A percentile compares a stretch with the other conserved stretches of the same genome.
Conservation (phyloP, 208 protist species). For the Trypanosoma cruzi region DNA sequence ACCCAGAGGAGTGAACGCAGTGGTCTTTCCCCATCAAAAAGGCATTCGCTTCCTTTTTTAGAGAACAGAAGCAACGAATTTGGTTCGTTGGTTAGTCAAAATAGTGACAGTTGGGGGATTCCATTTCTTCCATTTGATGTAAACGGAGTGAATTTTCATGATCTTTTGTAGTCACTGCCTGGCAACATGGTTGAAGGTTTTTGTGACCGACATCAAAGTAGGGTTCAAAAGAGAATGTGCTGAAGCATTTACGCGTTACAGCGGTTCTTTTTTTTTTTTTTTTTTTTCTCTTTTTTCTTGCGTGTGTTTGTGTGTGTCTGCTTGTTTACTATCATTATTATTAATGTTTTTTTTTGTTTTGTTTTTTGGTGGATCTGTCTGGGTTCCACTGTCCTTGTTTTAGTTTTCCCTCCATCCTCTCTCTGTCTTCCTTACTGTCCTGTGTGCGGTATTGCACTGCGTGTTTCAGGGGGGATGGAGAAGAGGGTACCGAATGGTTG, state of each 20-base stretch:
- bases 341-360: conserved; percentile 7
- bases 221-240: background rate
- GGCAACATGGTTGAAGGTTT: background rate
- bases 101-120: background rate
- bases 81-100: background rate
- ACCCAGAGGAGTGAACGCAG: background rate
- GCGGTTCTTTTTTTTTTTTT: background rate
- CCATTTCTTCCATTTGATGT: background rate
- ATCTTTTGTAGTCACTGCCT: background rate
- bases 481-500: no score
- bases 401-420: background rate
- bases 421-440: conserved; percentile 3
- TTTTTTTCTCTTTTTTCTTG: conserved; percentile 26
- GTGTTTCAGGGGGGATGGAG: no score
- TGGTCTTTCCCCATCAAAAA: background rate
- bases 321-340: background rate
- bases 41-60: conserved; percentile 8
- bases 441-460: background rate
- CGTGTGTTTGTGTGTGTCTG: no score
- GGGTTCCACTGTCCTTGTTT: conserved; percentile 3
- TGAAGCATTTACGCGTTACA: background rate
- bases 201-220: background rate
- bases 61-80: conserved; percentile 3
- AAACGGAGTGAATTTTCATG: background rate
- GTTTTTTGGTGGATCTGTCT: background rate